Evolutionary conservation across 2,329 filamentous ascomycete species (phyloP).

Genomic region (Coniochaeta hoffmannii): DNA sequence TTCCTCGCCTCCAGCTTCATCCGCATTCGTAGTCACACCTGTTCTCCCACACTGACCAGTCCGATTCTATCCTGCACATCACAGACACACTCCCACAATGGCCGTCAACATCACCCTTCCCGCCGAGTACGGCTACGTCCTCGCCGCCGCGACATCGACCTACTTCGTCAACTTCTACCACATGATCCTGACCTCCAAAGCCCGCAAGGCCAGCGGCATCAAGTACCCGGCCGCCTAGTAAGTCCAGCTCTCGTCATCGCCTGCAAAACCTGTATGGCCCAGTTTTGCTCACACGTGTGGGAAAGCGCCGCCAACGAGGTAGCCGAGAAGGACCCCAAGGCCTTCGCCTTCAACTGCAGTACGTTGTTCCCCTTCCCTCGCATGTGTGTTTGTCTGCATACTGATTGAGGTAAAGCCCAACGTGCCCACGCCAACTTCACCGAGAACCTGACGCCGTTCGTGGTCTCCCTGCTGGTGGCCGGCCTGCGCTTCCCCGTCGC

Average conservation of each 20-base stretch:
- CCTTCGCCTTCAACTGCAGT: constrained; percentile 57
- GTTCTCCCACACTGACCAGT: not conserved
- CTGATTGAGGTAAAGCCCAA: constrained; percentile 32
- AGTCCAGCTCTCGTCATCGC: too few species aligned
- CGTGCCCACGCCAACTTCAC: constrained; percentile 56
- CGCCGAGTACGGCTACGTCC: constrained; percentile 51
- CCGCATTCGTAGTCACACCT: not conserved
- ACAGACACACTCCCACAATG: constrained; percentile 25
- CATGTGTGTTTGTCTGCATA: not conserved
- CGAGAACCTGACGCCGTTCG: constrained; percentile 50
- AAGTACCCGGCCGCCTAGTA: constrained; percentile 52
- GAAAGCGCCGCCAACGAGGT: constrained; percentile 44
- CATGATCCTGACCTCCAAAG: constrained; percentile 33
- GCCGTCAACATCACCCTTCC: constrained; percentile 33
- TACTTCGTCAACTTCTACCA: constrained; percentile 53
- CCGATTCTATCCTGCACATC: not conserved
- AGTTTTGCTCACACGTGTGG: too few species aligned
- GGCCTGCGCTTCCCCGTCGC: constrained; percentile 47
- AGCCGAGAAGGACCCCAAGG: constrained; percentile 45
- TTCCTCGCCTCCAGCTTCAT: not conserved
- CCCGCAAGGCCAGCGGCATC: constrained; percentile 46
- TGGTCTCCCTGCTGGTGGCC: constrained; percentile 45
- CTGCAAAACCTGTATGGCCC: too few species aligned
- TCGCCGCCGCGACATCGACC: constrained; percentile 47
- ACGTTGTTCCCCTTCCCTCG: constrained; percentile 12